phyloP scores from a whole-genome alignment of 1,284 basidiomycete genomes.

The Ceratobasidium sp. region DNA sequence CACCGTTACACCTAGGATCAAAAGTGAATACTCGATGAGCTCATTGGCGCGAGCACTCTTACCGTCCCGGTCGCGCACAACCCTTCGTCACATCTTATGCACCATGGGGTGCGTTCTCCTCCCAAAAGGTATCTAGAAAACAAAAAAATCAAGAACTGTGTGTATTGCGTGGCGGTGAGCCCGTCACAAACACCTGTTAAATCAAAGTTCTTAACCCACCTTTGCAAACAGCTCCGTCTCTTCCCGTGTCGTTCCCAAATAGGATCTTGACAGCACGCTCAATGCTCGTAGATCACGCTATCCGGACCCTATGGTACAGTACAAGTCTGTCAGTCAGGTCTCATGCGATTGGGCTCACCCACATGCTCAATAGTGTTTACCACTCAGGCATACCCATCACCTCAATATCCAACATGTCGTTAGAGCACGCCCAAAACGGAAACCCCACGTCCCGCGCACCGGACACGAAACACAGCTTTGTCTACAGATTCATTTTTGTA shows the following conservation, averaged over 20 bases:
- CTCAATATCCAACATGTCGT: constrained; percentile 86
- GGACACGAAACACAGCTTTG: constrained; percentile 90
- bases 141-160: too few species aligned
- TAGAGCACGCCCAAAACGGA: constrained; percentile 85
- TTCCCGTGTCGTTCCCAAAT: constrained; percentile 83
- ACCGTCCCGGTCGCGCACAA: constrained; percentile 85
- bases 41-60: constrained; percentile 91
- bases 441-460: constrained; percentile 95
- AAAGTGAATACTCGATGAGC: constrained; percentile 83
- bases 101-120: constrained; percentile 88
- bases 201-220: constrained; percentile 87
- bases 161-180: too few species aligned
- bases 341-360: constrained; percentile 90
- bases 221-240: constrained; percentile 97
- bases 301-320: constrained; percentile 94
- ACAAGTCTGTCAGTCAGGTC: constrained; percentile 84
- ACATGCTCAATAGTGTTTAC: constrained; percentile 81
- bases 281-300: constrained; percentile 90
- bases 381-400: constrained; percentile 90
- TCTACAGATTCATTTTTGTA: constrained; percentile 98
- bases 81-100: constrained; percentile 84
- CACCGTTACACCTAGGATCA: constrained; percentile 92
- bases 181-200: too few species aligned
- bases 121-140: constrained; percentile 70
- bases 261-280: constrained; percentile 79